Evolutionary conservation across 73 alveolate species (phyloP), one percentile per base, ranked within the genome.

Genomic region (Urostyla sp.): DNA sequence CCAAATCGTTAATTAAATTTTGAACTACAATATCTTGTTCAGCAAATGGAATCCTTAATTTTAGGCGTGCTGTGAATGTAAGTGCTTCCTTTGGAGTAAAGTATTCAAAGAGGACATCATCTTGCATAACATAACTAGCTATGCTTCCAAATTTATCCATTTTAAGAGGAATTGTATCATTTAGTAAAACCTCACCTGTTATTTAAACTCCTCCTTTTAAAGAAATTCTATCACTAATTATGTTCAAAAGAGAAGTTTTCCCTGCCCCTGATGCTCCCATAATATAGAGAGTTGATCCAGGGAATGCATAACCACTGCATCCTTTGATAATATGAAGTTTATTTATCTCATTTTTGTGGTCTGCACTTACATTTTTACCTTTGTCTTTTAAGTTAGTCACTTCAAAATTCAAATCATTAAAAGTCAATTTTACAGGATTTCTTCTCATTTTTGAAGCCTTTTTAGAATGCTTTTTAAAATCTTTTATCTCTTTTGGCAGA

Each of bases 81-180:
- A 88, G 52, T 0, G 93, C 80, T 55, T 91, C 93, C 44, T 59
- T 55, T 8, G 87, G 85, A 15, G 93, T 88, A 31, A 87, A 66
- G 27, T 87, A 72, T 26, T 59, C 89, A 32, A 75, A 74, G 3
- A 91, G 80, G 20, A 91, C 73, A 69, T 91, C 97, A 34, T 91
- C 90, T 51, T 91, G 85, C 91, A 86, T 81, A 0, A 82, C 97
- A 67, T 87, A 91, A 5, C 61, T 78, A 0, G 61, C 87, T n/a
- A 57, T 48, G 20, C 16, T 30, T 0, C 69, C 76, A 32, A 75
- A 75, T 66, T 38, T 40, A 28, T 59, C 57, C 8, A 13, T 4
- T 8, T 28, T 11, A 8, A 59, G 30, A 13, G 48, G 52, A 20
- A 59, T 23, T 7, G 31, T 15, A 30, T 59, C 76, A 30, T 59